Conservation (phyloP, 1,284 basidiomycete species). For the Sphagnurus paluster region DNA sequence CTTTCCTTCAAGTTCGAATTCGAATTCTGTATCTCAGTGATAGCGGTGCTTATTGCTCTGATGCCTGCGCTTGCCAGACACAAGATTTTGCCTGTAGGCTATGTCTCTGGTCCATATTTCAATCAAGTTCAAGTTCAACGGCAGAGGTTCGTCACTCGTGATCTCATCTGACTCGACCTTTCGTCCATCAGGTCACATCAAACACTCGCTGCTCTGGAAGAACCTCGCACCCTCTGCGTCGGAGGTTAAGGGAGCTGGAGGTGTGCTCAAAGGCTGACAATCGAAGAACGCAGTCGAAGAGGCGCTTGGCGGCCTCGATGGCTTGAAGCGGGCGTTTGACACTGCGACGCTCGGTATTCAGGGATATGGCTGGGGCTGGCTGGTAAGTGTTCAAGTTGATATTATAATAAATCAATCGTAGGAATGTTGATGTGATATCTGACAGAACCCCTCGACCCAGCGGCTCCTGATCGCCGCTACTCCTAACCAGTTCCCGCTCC, state of each 20-base stretch:
- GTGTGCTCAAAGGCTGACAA: slow-evolving; percentile 66
- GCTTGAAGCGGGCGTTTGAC: slow-evolving; percentile 85
- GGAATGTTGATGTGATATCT: not conserved
- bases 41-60: too few species aligned
- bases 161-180: not conserved
- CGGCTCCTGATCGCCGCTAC: slow-evolving; percentile 91
- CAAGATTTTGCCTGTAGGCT: too few species aligned
- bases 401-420: not conserved
- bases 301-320: slow-evolving; percentile 85
- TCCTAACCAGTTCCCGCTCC: slow-evolving; percentile 94
- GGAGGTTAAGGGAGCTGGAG: slow-evolving; percentile 71
- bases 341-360: slow-evolving; percentile 91
- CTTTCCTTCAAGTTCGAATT: too few species aligned
- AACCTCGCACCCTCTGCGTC: slow-evolving; percentile 76
- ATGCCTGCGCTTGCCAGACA: too few species aligned
- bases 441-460: slow-evolving; percentile 65
- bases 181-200: slow-evolving; percentile 70
- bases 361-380: slow-evolving; percentile 98
- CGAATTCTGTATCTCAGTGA: too few species aligned
- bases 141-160: slow-evolving; percentile 44
- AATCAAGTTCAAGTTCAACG: slow-evolving; percentile 63
- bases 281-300: slow-evolving; percentile 82
- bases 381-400: slow-evolving; percentile 66
- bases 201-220: slow-evolving; percentile 97
- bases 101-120: too few species aligned